phyloP scores from a whole-genome alignment of 2,329 filamentous ascomycete species.

The Monilinia fructigena region DNA sequence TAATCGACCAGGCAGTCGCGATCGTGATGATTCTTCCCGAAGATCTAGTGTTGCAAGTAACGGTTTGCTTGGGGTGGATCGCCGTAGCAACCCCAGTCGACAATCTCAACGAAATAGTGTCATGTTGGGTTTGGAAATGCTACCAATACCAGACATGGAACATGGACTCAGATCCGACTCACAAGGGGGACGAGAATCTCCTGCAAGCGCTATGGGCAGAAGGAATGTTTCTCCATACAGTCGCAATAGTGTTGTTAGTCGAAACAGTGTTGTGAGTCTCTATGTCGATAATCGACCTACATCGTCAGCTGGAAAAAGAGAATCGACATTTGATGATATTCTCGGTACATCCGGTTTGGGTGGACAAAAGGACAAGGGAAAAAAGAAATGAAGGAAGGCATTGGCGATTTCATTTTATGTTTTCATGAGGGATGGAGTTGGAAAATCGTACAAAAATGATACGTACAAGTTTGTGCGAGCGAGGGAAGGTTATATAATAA shows the following conservation, averaged over 20 bases:
- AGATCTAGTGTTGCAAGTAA: conserved; percentile 21
- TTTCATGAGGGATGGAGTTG: conserved; percentile 8
- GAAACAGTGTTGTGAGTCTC: not conserved
- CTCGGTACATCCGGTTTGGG: conserved; percentile 45
- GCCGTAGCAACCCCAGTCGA: conserved; percentile 10
- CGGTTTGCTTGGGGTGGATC: conserved; percentile 7
- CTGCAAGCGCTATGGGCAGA: conserved; percentile 10
- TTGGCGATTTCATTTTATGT: conserved; percentile 1
- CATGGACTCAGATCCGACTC: conserved; percentile 13
- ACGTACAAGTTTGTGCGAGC: not conserved
- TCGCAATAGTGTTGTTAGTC: conserved; percentile 8
- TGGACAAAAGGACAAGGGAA: conserved; percentile 38
- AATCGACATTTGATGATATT: conserved; percentile 50
- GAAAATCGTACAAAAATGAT: not conserved
- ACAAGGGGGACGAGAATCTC: conserved; percentile 7
- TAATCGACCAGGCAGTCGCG: conserved; percentile 28
- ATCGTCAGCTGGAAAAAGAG: conserved; percentile 21
- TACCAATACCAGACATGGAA: conserved; percentile 31
- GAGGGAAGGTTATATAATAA: not conserved
- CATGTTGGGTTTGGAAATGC: conserved; percentile 36
- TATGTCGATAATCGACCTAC: not conserved
- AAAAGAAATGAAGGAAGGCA: conserved; percentile 25
- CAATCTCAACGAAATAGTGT: conserved; percentile 35
- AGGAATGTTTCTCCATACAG: conserved; percentile 14
- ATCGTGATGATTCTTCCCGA: conserved; percentile 23